These are phyloP conservation scores for Gentiana straminea DNA, from an alignment of 257 asterid species.

Conservation along the genomic window DNA sequence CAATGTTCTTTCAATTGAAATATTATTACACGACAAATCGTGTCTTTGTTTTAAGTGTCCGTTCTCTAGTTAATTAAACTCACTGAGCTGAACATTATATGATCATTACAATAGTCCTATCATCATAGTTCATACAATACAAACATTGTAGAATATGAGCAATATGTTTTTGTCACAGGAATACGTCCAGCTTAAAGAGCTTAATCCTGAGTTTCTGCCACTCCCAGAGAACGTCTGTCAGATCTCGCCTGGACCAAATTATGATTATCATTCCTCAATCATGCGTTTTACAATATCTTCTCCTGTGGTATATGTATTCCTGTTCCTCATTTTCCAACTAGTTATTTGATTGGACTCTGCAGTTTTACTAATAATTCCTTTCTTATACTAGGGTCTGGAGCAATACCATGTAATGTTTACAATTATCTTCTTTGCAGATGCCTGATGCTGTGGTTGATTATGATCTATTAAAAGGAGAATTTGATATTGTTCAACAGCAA, in stretches of 20 bases:
- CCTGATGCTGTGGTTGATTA: slow-evolving; percentile 95
- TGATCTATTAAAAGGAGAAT: slow-evolving; percentile 59
- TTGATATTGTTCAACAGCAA: slow-evolving; percentile 83
- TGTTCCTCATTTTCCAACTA: neutral
- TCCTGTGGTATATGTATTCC: slow-evolving; percentile 59
- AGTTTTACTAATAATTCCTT: no score
- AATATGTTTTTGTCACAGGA: slow-evolving; percentile 30
- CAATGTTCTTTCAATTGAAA: neutral
- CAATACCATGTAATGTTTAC: neutral
- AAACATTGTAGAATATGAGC: neutral
- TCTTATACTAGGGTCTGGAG: no score
- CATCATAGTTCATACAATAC: neutral
- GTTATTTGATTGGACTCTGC: no score
- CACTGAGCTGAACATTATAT: no score
- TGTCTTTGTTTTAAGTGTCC: neutral
- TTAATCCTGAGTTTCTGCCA: slow-evolving; percentile 56
- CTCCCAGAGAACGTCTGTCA: slow-evolving; percentile 83
- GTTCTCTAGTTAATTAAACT: no score
- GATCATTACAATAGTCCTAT: no score
- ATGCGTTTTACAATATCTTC: slow-evolving; percentile 84
- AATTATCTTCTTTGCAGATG: slow-evolving; percentile 42
- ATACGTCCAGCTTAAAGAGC: slow-evolving; percentile 52
- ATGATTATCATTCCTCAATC: slow-evolving; percentile 74
- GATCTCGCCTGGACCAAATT: slow-evolving; percentile 81
- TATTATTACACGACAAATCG: neutral